These are phyloP conservation scores for Trichosporon asahii DNA, from an alignment of 1,284 basidiomycete species.

Conservation along the genomic window DNA sequence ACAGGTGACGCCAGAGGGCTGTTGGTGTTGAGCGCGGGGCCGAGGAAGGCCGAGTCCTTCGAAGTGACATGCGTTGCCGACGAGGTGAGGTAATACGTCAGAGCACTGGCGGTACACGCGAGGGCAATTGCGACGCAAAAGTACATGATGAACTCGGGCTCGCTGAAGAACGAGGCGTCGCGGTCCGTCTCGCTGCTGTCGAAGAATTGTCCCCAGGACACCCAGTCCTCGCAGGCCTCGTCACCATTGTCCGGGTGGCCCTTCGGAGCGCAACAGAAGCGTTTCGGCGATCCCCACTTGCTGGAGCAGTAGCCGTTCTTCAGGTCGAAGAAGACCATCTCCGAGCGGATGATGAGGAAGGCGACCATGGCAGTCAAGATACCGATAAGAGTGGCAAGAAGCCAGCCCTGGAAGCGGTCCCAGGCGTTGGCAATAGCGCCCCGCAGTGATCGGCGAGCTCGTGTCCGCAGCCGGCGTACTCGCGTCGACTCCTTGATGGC, in stretches of 20 bases:
- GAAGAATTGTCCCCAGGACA: constrained; percentile 63
- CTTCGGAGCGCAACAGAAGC: constrained; percentile 70
- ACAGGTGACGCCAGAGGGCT: constrained; percentile 17
- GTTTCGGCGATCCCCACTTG: constrained; percentile 70
- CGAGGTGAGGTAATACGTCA: constrained; percentile 83
- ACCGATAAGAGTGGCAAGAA: constrained; percentile 73
- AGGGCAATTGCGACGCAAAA: constrained; percentile 71
- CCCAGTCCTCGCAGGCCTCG: constrained; percentile 66
- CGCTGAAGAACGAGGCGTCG: constrained; percentile 31
- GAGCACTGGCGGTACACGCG: constrained; percentile 66
- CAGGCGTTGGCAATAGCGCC: constrained; percentile 66
- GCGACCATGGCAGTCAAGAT: constrained; percentile 77
- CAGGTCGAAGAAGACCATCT: constrained; percentile 88
- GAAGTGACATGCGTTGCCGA: constrained; percentile 81
- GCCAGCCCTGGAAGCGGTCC: constrained; percentile 85
- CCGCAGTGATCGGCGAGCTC: constrained; percentile 63
- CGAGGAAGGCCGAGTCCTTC: constrained; percentile 74
- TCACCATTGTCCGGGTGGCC: constrained; percentile 34
- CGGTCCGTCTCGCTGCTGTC: constrained; percentile 14
- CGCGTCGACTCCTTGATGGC: constrained; percentile 84
- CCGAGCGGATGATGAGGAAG: constrained; percentile 78
- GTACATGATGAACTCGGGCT: constrained; percentile 66
- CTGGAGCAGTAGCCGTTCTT: constrained; percentile 83
- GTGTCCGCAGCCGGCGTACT: constrained; percentile 64
- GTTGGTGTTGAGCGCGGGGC: constrained; percentile 44